Conservation (phyloP, 257 asterid genomes). For the Capsicum chinense region DNA sequence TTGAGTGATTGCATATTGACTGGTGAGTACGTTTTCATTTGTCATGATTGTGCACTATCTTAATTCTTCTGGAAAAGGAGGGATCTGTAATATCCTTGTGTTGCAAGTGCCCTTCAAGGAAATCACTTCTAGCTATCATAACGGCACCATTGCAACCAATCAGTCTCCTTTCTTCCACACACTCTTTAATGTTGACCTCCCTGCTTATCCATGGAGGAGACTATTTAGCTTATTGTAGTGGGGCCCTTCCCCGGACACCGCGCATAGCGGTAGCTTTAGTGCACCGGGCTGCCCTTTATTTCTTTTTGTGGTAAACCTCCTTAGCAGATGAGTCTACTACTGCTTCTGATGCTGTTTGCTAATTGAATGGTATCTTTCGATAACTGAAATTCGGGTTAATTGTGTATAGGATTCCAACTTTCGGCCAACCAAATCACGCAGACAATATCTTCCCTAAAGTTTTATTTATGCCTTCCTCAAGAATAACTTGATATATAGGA, state of each 20-base stretch:
- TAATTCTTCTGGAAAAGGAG: neutral
- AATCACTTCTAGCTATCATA: neutral
- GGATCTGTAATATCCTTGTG: neutral
- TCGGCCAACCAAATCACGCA: neutral
- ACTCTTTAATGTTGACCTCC: neutral
- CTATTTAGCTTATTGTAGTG: neutral
- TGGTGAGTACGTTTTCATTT: neutral
- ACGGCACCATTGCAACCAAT: neutral
- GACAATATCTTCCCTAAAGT: neutral
- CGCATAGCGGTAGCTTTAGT: no score
- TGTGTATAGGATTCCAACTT: no score
- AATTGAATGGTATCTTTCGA: neutral
- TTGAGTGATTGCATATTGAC: neutral
- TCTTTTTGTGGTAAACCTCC: neutral
- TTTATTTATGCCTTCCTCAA: neutral
- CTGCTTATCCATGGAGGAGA: neutral
- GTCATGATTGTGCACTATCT: slow-evolving; percentile 16
- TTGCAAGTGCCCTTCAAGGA: slow-evolving; percentile 18
- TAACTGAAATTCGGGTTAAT: neutral
- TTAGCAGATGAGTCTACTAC: neutral
- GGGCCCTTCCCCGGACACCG: no score
- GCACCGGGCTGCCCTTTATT: no score
- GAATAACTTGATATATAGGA: neutral
- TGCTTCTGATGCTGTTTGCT: neutral
- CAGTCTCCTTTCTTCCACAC: neutral